Percentiles rank a stretch among this genome's conserved stretches.
phyloP scores from a whole-genome alignment of 495 filamentous ascomycete species.

The Xylaria flabelliformis region DNA sequence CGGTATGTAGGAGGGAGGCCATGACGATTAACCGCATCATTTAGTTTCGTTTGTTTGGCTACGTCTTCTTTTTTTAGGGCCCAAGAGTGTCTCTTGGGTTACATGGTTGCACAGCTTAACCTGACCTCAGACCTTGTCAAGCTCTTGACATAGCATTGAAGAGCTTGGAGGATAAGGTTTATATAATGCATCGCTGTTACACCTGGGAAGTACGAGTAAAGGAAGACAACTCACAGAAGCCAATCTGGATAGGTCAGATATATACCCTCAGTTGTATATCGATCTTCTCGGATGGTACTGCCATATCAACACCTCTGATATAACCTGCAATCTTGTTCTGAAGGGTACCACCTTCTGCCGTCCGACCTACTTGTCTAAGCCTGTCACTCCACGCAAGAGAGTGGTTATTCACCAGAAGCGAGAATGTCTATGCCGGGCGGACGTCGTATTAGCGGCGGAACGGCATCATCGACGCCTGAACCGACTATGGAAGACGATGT shows the following conservation, averaged over 20 bases:
- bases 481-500: slow-evolving; percentile 19
- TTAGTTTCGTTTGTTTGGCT: slow-evolving; percentile 5
- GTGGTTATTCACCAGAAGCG: not conserved
- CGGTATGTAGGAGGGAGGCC: not conserved
- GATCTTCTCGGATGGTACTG: not conserved
- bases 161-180: not conserved
- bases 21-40: slow-evolving; percentile 14
- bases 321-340: not conserved
- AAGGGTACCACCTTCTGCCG: not conserved
- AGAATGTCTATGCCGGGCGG: slow-evolving; percentile 19
- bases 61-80: slow-evolving; percentile 27
- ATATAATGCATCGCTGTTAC: slow-evolving; percentile 11
- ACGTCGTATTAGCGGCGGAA: not conserved
- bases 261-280: slow-evolving; percentile 1
- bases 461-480: not conserved
- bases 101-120: slow-evolving; percentile 17
- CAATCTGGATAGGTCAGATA: slow-evolving; percentile 6
- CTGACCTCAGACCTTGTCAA: slow-evolving; percentile 16
- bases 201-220: not conserved
- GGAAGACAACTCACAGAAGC: not conserved
- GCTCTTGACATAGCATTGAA: not conserved
- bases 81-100: slow-evolving; percentile 6
- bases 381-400: not conserved
- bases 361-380: not conserved
- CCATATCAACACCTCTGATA: not conserved